These are phyloP conservation scores for Lichtheimia hyalospora DNA, from an alignment of 371 early-diverging fungal genomes.

Conservation along the genomic window DNA sequence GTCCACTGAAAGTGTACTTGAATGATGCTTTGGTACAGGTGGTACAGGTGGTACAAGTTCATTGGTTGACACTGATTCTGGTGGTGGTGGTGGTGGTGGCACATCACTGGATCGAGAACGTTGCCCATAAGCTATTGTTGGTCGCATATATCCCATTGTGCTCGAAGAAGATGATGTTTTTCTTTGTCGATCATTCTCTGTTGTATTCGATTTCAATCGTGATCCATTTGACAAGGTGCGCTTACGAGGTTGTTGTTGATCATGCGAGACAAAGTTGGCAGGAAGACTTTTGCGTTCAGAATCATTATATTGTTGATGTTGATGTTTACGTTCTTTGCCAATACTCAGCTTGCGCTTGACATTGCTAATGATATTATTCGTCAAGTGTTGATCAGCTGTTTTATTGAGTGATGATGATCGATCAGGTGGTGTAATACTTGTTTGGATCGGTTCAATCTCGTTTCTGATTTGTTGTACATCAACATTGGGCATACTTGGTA, in stretches of 20 bases:
- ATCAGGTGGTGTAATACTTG: neutral
- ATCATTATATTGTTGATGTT: constrained; percentile 2
- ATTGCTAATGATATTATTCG: constrained; percentile 15
- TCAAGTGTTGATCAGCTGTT: constrained; percentile 5
- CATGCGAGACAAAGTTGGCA: constrained; percentile 10
- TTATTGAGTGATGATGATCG: constrained; percentile 3
- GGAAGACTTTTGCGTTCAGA: constrained; percentile 17
- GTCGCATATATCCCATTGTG: neutral
- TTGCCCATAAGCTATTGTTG: neutral
- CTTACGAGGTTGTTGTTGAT: neutral
- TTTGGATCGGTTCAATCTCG: constrained; percentile 10
- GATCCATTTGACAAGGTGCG: neutral
- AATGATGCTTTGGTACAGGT: constrained; percentile 17
- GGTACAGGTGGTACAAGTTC: constrained; percentile 18
- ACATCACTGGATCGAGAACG: too few species aligned
- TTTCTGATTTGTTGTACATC: constrained; percentile 20
- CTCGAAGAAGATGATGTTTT: too few species aligned
- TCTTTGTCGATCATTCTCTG: too few species aligned
- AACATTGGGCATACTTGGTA: constrained; percentile 24
- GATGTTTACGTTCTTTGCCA: constrained; percentile 26
- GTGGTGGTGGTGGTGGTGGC: neutral
- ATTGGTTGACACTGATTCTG: neutral
- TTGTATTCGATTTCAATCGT: neutral
- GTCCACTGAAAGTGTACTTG: neutral
- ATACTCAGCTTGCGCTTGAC: constrained; percentile 27